Evolutionary conservation across 129 eudicot species (phyloP).

Genomic region (Saussurea involucrata): DNA sequence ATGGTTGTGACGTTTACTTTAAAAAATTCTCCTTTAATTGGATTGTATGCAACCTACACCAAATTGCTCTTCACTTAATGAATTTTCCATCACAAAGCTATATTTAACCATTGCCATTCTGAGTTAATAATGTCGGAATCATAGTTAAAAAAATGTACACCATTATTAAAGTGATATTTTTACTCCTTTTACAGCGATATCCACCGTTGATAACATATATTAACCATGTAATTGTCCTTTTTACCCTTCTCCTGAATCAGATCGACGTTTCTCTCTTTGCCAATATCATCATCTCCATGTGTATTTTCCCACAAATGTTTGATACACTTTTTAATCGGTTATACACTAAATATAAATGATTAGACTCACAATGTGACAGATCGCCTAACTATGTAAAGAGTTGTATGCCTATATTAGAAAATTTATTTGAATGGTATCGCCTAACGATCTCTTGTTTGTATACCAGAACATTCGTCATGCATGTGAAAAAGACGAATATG

Average conservation of each 20-base stretch:
- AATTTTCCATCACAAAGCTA: background rate
- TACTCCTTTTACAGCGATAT: background rate
- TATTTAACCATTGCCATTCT: background rate
- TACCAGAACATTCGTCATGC: constrained; percentile 7
- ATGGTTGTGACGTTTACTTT: background rate
- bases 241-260: background rate
- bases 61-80: background rate
- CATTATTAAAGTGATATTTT: background rate
- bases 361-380: constrained; percentile 16
- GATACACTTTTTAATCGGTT: background rate
- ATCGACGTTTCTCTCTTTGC: background rate
- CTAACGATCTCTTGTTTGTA: constrained; percentile 29
- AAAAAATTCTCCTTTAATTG: background rate
- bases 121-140: constrained; percentile 16
- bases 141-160: background rate
- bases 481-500: constrained; percentile 17
- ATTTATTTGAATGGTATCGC: constrained; percentile 23
- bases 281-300: constrained; percentile 5
- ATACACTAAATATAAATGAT: constrained; percentile 11
- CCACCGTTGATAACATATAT: background rate
- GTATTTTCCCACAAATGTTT: constrained; percentile 15
- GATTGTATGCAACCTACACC: background rate
- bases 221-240: background rate
- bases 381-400: constrained; percentile 27
- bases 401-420: constrained; percentile 23